These are phyloP conservation scores for Sporothrix protearum DNA, from an alignment of 2,329 filamentous ascomycete genomes.

Conservation along the genomic window DNA sequence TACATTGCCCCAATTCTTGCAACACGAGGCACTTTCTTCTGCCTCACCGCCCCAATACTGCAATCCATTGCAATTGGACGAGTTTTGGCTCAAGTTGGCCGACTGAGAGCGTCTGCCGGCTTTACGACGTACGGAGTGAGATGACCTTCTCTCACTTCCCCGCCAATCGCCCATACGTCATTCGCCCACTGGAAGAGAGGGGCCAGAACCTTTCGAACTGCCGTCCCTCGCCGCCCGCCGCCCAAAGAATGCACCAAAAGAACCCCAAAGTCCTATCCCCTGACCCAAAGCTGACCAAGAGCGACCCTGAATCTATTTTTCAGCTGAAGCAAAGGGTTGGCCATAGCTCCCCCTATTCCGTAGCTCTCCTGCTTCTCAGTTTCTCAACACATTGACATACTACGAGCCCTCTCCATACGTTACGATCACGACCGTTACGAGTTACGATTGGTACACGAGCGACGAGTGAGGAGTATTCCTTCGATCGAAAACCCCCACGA, in stretches of 20 bases:
- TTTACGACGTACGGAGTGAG: neutral
- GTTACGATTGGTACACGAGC: neutral
- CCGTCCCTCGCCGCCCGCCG: constrained; percentile 6
- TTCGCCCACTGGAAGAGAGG: neutral
- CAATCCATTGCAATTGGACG: neutral
- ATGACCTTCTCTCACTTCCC: neutral
- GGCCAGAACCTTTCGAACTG: neutral
- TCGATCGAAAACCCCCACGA: neutral
- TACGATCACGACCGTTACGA: constrained; percentile 9
- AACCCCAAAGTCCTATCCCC: neutral
- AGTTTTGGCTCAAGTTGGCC: neutral
- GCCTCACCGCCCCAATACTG: neutral
- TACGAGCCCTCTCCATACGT: neutral
- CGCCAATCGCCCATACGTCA: constrained; percentile 14
- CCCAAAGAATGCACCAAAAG: neutral
- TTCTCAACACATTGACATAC: neutral
- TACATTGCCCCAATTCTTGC: neutral
- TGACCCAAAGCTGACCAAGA: neutral
- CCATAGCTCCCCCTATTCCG: neutral
- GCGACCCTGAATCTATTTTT: constrained; percentile 4
- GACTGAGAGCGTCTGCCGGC: neutral
- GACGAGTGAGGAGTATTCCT: neutral
- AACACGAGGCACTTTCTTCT: neutral
- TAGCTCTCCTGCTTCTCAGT: neutral
- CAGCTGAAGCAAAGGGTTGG: neutral